Conservation (phyloP, 805 yeast genomes). For the Lachancea quebecensis region DNA sequence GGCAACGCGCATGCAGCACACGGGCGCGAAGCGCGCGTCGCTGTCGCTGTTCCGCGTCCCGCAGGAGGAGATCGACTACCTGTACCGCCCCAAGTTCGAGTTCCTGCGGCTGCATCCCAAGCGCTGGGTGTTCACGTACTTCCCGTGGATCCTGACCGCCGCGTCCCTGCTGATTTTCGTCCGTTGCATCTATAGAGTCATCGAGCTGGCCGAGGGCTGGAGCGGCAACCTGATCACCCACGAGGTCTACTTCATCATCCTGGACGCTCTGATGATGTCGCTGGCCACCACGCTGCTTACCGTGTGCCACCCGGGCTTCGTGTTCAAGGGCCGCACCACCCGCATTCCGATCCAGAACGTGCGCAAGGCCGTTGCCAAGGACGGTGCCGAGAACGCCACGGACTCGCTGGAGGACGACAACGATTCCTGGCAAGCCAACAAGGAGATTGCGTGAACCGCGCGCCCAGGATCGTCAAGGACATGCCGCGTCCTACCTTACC, state of each 20-base stretch:
- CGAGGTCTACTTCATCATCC: slow-evolving; percentile 50
- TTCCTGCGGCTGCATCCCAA: slow-evolving; percentile 25
- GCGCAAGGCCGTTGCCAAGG: background rate
- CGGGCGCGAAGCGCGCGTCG: slow-evolving; percentile 13
- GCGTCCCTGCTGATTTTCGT: slow-evolving; percentile 50
- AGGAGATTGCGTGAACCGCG: background rate
- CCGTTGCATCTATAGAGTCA: slow-evolving; percentile 67
- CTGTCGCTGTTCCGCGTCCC: slow-evolving; percentile 13
- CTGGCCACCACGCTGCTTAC: slow-evolving; percentile 43
- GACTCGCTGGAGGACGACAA: background rate
- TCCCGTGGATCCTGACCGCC: slow-evolving; percentile 40
- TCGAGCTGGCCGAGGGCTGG: slow-evolving; percentile 64
- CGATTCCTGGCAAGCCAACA: background rate
- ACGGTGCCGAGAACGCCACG: background rate
- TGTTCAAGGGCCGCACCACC: slow-evolving; percentile 34
- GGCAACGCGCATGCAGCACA: slow-evolving; percentile 21
- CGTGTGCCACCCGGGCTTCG: slow-evolving; percentile 57
- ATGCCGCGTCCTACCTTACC: background rate
- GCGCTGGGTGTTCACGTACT: slow-evolving; percentile 34
- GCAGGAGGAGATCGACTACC: slow-evolving; percentile 19
- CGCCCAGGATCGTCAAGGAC: background rate
- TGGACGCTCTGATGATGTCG: slow-evolving; percentile 59
- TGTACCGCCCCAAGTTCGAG: slow-evolving; percentile 23
- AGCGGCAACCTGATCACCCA: slow-evolving; percentile 53
- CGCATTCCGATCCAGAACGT: slow-evolving; percentile 20